A percentile compares a stretch with the other conserved stretches of the same genome.
phyloP scores from a whole-genome alignment of 2,329 filamentous ascomycete species.

The Ophiocordyceps robertsii region DNA sequence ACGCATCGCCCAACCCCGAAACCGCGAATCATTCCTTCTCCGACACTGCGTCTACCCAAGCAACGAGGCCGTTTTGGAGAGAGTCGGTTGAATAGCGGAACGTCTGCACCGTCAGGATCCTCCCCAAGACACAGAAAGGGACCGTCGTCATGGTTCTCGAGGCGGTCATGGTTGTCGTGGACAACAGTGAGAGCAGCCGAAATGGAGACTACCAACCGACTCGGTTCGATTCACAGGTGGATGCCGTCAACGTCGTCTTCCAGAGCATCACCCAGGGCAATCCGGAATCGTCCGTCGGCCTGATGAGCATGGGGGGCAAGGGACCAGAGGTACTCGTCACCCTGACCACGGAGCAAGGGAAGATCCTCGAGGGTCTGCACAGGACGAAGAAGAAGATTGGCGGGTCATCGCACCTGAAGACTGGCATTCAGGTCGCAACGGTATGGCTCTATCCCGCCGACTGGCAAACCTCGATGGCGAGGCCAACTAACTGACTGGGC shows the following conservation, averaged over 20 bases:
- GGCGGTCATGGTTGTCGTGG: conserved; percentile 98
- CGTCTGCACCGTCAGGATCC: conserved; percentile 1
- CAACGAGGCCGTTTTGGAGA: not conserved
- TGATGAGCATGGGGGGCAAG: conserved; percentile 98
- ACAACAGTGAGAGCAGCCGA: conserved; percentile 97
- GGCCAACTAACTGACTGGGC: conserved; percentile 11
- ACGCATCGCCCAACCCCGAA: not conserved
- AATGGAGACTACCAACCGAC: conserved; percentile 91
- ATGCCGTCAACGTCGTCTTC: conserved; percentile 91
- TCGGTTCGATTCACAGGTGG: conserved; percentile 89
- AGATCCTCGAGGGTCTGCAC: conserved; percentile 84
- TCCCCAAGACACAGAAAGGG: conserved; percentile 1
- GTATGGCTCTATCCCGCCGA: conserved; percentile 38
- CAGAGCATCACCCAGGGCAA: conserved; percentile 91
- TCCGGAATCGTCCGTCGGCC: conserved; percentile 88
- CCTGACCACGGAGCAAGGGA: conserved; percentile 89
- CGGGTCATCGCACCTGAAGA: conserved; percentile 77
- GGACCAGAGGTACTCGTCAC: conserved; percentile 96
- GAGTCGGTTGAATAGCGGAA: not conserved
- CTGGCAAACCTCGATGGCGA: not conserved
- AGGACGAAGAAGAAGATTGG: conserved; percentile 84
- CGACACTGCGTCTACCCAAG: not conserved
- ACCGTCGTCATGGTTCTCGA: conserved; percentile 83
- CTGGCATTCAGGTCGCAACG: conserved; percentile 86
- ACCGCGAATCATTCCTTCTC: not conserved